Conservation (phyloP, 495 filamentous ascomycete species). For the Achaetomiella virescens region DNA sequence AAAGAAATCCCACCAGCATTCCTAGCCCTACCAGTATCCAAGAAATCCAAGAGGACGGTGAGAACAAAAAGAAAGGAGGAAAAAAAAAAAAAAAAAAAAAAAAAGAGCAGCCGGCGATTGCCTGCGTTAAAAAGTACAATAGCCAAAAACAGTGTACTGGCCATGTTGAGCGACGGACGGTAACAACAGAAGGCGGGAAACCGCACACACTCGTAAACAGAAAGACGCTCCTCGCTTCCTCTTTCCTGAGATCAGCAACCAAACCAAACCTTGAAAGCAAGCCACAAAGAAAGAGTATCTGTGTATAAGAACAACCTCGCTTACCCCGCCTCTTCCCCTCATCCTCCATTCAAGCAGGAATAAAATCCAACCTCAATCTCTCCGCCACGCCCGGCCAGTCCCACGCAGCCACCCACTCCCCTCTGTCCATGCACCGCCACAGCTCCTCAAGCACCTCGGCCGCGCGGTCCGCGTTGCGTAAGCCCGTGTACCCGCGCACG, state of each 20-base stretch:
- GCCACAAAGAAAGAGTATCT: not conserved
- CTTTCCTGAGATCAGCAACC: not conserved
- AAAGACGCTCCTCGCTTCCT: not conserved
- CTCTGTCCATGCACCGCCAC: conserved; percentile 76
- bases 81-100: too few species aligned
- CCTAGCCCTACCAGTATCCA: too few species aligned
- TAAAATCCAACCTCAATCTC: conserved; percentile 73
- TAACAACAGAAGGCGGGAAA: not conserved
- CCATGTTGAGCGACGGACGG: too few species aligned
- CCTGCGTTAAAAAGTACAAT: too few species aligned
- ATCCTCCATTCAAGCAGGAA: conserved; percentile 37
- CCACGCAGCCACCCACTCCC: conserved; percentile 69
- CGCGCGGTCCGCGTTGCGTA: conserved; percentile 75
- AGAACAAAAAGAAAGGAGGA: too few species aligned
- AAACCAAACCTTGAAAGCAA: too few species aligned
- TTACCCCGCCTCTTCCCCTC: not conserved
- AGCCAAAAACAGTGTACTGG: too few species aligned
- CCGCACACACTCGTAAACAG: not conserved
- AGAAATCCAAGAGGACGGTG: too few species aligned
- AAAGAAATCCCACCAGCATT: too few species aligned
- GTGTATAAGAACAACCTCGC: not conserved
- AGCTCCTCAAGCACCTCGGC: conserved; percentile 69
- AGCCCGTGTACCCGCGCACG: conserved; percentile 68
- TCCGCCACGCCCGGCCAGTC: conserved; percentile 84
- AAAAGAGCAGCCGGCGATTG: too few species aligned